Evolutionary conservation across 768 basidiomycete genomes (phyloP), one percentile per base, ranked within the genome.

Genomic region (Kwoniella sp.): DNA sequence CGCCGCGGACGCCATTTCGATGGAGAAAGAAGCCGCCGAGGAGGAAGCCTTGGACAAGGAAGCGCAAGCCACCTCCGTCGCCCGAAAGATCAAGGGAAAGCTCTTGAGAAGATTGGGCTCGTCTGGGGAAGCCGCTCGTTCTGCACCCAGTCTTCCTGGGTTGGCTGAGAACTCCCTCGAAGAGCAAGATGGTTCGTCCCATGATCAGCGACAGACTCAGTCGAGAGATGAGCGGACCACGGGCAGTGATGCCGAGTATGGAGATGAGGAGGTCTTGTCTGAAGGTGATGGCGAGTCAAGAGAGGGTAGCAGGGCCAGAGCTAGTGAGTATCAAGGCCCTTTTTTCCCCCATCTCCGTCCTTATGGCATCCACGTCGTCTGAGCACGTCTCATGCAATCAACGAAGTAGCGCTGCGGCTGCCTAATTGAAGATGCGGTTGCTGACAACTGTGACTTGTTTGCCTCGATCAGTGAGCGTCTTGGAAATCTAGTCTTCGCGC

Each of bases 211-310:
- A 8, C 22, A 37, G 24, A 44, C 36, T 6, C 27, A 55, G 22
- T 36, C 15, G 12, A 24, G 46, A n/a, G 25, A 33, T 48, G 21
- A 57, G 24, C 47, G 27, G 27, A 55, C 61, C 1, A 55, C 61
- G 22, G 55, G 62, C 2, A 64, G 62, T 27, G 61, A 63, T 50
- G 53, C 30, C 2, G 53, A 50, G 17, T 64, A 51, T 58, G 85
- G 87, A 85, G 92, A 93, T 25, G 63, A 60, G 15, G 52, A 55
- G 2, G 64, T 37, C 15, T 44, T 25, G 54, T 29, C 22, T 6
- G 46, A 55, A 19, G 50, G 22, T 17, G 56, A 59, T 33, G 63
- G 57, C 13, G 36, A 47, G 36, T 22, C 58, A n/a, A 55, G 55
- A 15, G 48, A 44, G n/a, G 51, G 63, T 44, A 22, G 53, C 2